phyloP scores from a whole-genome alignment of 371 early-diverging fungal species.

The Coemansia sp. region DNA sequence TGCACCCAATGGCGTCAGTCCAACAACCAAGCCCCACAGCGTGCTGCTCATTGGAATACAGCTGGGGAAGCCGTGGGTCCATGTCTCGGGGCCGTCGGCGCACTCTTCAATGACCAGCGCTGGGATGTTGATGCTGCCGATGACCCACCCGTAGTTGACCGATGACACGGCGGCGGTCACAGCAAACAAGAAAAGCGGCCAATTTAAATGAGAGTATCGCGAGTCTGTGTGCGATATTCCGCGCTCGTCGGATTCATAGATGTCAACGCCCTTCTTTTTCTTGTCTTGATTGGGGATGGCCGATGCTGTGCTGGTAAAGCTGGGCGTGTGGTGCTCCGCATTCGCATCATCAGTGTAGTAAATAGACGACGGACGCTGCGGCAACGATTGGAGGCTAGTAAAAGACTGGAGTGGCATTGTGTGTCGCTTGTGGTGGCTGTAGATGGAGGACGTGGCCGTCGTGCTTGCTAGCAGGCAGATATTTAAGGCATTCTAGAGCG shows the following conservation, averaged over 20 bases:
- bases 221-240: constrained; percentile 34
- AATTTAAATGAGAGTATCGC: constrained; percentile 26
- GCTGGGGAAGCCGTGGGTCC: constrained; percentile 55
- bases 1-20: constrained; percentile 75
- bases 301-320: constrained; percentile 18
- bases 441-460: too few species aligned
- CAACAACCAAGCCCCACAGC: constrained; percentile 67
- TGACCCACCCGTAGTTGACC: constrained; percentile 47
- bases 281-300: background rate
- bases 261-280: constrained; percentile 4
- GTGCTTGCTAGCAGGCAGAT: too few species aligned
- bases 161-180: constrained; percentile 37
- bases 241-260: constrained; percentile 20
- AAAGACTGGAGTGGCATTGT: background rate
- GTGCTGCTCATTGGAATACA: constrained; percentile 81
- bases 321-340: background rate
- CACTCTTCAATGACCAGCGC: constrained; percentile 45
- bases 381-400: background rate
- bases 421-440: too few species aligned
- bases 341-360: background rate
- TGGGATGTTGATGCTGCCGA: constrained; percentile 45
- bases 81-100: constrained; percentile 37
- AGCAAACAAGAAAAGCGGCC: constrained; percentile 30
- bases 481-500: too few species aligned
- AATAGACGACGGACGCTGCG: background rate